Base-by-base conservation (phyloP, 768 basidiomycete genomes). In the Boletus rubropictus region DNA sequence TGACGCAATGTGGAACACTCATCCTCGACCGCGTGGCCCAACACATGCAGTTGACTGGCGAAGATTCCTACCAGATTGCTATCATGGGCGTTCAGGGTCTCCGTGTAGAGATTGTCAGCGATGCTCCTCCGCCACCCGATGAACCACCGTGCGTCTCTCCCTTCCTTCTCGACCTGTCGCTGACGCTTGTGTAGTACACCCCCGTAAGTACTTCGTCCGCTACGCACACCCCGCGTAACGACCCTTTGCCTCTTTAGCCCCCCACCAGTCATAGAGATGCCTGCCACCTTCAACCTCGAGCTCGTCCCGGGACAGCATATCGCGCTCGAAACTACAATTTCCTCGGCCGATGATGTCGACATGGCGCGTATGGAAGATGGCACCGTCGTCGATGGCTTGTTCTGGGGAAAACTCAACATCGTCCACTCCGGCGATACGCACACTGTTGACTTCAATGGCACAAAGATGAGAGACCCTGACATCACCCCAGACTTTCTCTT, bases 361-460 rank as follows among this genome's bases (percentile, higher is more conserved):
- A 91, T 92, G 89, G 85, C 89, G 3, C 78, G 86, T 41, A 89
- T 89, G 84, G 89, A 91, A 53, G 89, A 92, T 56, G 89, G 89
- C 1, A 90, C 86, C 12, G 71, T 81, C 20, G 89, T 92, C 17
- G 89, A 88, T 40, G 89, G 89, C 33, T 70, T 79, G 66, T 92
- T 90, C 68, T 91, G 86, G 87, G 89, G 89, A 4, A 90, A 90
- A 60, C 79, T 92, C 44, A 81, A 80, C 54, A 87, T 92, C 42
- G 78, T 89, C 11, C 89, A 92, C 59, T 71, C 78, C 1, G 86
- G 81, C 27, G 85, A 87, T 56, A 81, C 69, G 15, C 89, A 92
- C 65, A 75, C 75, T 46, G 78, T 92, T 77, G 89, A 90, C 56
- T 92, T 92, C 62, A 81, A 68, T 42, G 89, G 89, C 21, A 89